Evolutionary conservation across 257 asterid species (phyloP).

Genomic region (Solanum arcanum): DNA sequence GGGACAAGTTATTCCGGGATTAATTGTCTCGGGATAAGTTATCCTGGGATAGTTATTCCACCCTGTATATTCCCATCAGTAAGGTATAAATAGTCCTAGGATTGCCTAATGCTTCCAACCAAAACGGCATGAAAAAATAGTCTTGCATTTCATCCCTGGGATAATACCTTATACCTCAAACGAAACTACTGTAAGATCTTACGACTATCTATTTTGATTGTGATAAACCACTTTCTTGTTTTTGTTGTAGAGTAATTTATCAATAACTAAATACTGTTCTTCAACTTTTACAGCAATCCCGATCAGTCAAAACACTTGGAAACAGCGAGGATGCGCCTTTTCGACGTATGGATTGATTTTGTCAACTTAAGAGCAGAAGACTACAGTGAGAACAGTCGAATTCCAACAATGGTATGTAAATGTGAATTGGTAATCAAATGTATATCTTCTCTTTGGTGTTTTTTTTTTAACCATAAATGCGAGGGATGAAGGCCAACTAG

Average conservation of each 20-base stretch:
- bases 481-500: not conserved
- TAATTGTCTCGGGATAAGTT: not conserved
- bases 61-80: not conserved
- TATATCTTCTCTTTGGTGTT: not conserved
- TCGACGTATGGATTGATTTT: conserved; percentile 81
- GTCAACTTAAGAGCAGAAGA: conserved; percentile 94
- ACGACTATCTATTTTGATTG: not conserved
- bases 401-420: conserved; percentile 69
- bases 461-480: not conserved
- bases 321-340: conserved; percentile 86
- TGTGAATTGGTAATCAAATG: not conserved
- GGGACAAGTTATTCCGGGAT: not conserved
- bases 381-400: conserved; percentile 75
- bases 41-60: not conserved
- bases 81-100: not conserved
- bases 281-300: conserved; percentile 51
- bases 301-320: conserved; percentile 97
- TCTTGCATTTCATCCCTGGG: not conserved
- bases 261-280: not conserved
- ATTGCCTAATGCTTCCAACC: not conserved
- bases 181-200: not conserved
- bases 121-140: not conserved
- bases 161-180: not conserved
- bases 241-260: not conserved
- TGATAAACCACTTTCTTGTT: not conserved